Evolutionary conservation across 2,329 filamentous ascomycete genomes (phyloP).

Genomic region (Aspergillus terreus): DNA sequence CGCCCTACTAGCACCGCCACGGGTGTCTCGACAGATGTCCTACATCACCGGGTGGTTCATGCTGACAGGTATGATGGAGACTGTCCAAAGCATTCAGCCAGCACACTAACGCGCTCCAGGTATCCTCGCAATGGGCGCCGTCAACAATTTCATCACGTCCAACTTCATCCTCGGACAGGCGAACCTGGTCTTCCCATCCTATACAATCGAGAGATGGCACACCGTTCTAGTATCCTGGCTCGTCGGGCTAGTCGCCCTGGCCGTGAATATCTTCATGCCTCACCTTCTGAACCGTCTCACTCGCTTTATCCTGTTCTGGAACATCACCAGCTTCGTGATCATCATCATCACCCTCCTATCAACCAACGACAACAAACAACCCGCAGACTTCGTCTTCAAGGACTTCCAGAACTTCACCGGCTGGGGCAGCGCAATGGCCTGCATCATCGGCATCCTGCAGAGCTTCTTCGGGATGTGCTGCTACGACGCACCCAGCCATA

Average conservation of each 20-base stretch:
- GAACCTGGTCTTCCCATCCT: slow-evolving; percentile 49
- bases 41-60: slow-evolving; percentile 46
- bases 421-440: slow-evolving; percentile 47
- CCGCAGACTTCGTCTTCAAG: slow-evolving; percentile 51
- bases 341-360: slow-evolving; percentile 51
- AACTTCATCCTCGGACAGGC: slow-evolving; percentile 55
- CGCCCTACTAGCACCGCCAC: slow-evolving; percentile 50
- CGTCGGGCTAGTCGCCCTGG: slow-evolving; percentile 42
- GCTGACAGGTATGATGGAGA: slow-evolving; percentile 23
- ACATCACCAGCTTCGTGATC: slow-evolving; percentile 50
- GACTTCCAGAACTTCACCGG: slow-evolving; percentile 56
- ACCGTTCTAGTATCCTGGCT: slow-evolving; percentile 51
- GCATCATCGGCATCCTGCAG: slow-evolving; percentile 52
- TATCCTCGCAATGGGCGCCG: slow-evolving; percentile 46
- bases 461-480: slow-evolving; percentile 52
- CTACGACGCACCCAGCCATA: slow-evolving; percentile 48
- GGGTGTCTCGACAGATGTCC: slow-evolving; percentile 36
- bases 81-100: background rate
- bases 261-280: slow-evolving; percentile 48
- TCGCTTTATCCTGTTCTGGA: slow-evolving; percentile 49
- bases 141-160: slow-evolving; percentile 51
- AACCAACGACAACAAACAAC: slow-evolving; percentile 51
- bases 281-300: slow-evolving; percentile 51
- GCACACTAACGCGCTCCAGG: slow-evolving; percentile 21
- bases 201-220: slow-evolving; percentile 54